Evolutionary conservation across 2,329 filamentous ascomycete species (phyloP).

Genomic region (Bisporella sp.): DNA sequence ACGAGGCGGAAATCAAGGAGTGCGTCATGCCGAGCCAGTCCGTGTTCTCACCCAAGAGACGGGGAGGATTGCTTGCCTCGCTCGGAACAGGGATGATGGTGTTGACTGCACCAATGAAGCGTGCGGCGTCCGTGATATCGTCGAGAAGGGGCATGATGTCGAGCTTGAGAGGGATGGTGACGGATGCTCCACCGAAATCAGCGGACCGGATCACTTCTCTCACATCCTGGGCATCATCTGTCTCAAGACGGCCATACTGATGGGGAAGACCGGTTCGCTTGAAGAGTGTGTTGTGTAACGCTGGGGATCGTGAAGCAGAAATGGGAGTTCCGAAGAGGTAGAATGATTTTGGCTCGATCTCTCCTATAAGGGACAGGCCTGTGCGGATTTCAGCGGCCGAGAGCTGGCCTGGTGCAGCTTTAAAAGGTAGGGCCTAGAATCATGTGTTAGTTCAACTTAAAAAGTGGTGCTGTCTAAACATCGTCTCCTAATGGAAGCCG

Average conservation of each 20-base stretch:
- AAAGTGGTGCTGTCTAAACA: too few relatives aligned
- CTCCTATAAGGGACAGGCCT: constrained; percentile 70
- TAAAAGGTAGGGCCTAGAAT: constrained; percentile 61
- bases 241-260: constrained; percentile 71
- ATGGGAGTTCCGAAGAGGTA: constrained; percentile 87
- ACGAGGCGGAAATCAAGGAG: constrained; percentile 44
- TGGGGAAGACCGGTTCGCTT: constrained; percentile 72
- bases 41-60: constrained; percentile 82
- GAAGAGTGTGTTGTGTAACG: constrained; percentile 86
- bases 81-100: constrained; percentile 65
- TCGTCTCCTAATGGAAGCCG: too few relatives aligned
- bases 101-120: constrained; percentile 86
- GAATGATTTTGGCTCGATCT: constrained; percentile 69
- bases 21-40: constrained; percentile 92
- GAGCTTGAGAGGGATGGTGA: constrained; percentile 92
- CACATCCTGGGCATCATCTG: constrained; percentile 55
- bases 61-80: constrained; percentile 29
- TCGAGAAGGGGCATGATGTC: constrained; percentile 80
- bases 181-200: constrained; percentile 85
- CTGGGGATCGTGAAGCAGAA: constrained; percentile 73
- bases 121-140: constrained; percentile 70
- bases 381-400: constrained; percentile 83
- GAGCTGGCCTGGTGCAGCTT: constrained; percentile 88
- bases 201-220: constrained; percentile 57
- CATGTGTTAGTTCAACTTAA: too few relatives aligned